Evolutionary conservation across 345 rosid species (phyloP), one percentile per base, ranked within the genome.

Genomic region (Corchorus olitorius): DNA sequence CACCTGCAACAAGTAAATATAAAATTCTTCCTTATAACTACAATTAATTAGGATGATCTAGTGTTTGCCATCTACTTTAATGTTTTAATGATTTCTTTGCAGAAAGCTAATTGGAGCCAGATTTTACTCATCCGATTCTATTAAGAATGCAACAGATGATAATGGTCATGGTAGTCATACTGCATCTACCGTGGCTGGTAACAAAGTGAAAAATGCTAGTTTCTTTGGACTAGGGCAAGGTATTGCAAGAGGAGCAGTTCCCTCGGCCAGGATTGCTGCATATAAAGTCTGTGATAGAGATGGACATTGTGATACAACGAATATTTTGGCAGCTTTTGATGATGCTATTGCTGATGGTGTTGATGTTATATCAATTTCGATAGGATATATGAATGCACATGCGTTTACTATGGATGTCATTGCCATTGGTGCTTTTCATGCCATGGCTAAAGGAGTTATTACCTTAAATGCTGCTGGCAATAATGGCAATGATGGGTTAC

Each of bases 341-440:
- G 97, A 92, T 53, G 91, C 92, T 0, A 90, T 92, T 8, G 88
- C 91, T 2, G 94, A 88, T 54, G 90, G 88, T 33, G 92, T 89
- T 1, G 93, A 88, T 62, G 17, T 89, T 12, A 62, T 89, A 43
- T 65, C 84, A 34, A 14, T 83, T 8, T 88, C 90, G 5, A 0
- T 84, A 0, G 88, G 81, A 8, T 0, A 2, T 2, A 0, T 27
- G 27, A 27, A 27, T 27, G 27, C 27, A 27, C 27, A 1, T 27
- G 27, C 27, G 27, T 27, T 27, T 27, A 27, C 27, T 27, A 27
- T 27, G 27, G 90, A 89, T 41, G 2, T 78, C 0, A 65, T 78
- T 2, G 80, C 88, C 7, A 87, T 88, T 3, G 88, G 89, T 4
- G 67, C 86, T 35, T 90, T 87, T 67, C 92, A 88, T 45, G 91